Evolutionary conservation across 2,329 filamentous ascomycete genomes (phyloP), one percentile per base, ranked within the genome.

Genomic region (Trichoderma atrobrunneum): DNA sequence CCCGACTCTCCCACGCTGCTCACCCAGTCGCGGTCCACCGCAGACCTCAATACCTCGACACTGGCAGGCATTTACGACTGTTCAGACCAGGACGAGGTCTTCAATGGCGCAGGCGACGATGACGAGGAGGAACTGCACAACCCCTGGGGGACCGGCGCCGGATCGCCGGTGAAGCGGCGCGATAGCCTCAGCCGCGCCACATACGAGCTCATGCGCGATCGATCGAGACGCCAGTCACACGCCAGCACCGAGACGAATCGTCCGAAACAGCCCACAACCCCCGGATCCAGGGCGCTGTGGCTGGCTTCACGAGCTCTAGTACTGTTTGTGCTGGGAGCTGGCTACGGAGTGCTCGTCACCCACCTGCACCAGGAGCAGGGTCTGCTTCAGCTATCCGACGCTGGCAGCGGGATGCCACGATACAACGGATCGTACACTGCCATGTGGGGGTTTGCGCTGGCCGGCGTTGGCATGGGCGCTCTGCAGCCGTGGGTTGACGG

Each of bases 41-140:
- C 94, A 78, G 97, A 98, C 79, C 87, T 99, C 73, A 97, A 94
- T 5, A 91, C 93, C 11, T 95, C 94, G 2, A 97, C 96, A 0
- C 88, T 99, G 6, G 93, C 92, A 76, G 95, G 96, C 70, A 99
- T 99, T 78, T 99, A 97, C 84, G 91, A 90, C 12, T 90, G 90
- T 7, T 88, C 89, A 1, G 84, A 87, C 59, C 81, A 82, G 74
- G 82, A 87, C 75, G 81, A 85, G 77, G 68, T 70, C 32, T 70
- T 70, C 60, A 63, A 64, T 78, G 60, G 67, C 68, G 60, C 78
- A 18, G 66, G 39, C 68, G 60, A 43, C 64, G 78, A 78, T 18
- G 79, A 82, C 57, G 75, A 78, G 72, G 89, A 89, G 75, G 90
- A 91, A 74, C 81, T 86, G 3, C 85, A 87, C 70, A 94, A 92